Evolutionary conservation across 805 yeast species (phyloP).

Genomic region (Candida coleopterorum): DNA sequence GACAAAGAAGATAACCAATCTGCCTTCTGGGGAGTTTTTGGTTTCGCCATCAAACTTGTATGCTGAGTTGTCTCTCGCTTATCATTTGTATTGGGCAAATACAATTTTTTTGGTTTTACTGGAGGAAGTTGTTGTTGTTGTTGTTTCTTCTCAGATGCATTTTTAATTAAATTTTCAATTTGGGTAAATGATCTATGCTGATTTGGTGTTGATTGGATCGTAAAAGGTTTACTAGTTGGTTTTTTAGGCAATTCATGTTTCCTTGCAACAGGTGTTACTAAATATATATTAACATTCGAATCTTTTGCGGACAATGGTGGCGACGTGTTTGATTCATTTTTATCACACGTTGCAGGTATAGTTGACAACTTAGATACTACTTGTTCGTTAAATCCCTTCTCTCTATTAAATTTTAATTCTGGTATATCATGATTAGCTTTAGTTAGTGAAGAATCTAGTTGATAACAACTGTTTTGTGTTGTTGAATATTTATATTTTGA

Average conservation of each 20-base stretch:
- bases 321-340: conserved; percentile 13
- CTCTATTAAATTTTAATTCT: conserved; percentile 9
- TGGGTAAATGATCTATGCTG: conserved; percentile 17
- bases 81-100: neutral
- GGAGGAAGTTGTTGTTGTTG: conserved; percentile 8
- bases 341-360: conserved; percentile 1
- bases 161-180: conserved; percentile 17
- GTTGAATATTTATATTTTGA: conserved; percentile 12
- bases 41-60: neutral
- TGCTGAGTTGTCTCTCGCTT: neutral
- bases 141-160: conserved; percentile 1
- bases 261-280: conserved; percentile 9
- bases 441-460: neutral
- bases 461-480: neutral
- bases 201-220: neutral
- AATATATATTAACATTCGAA: conserved; percentile 3
- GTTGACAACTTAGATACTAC: conserved; percentile 4
- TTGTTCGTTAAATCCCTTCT: neutral
- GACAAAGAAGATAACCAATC: conserved; percentile 10
- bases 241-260: conserved; percentile 9
- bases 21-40: conserved; percentile 6
- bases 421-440: conserved; percentile 7
- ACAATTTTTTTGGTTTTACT: conserved; percentile 1
- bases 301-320: conserved; percentile 12
- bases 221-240: conserved; percentile 12